Evolutionary conservation across 176 grass and related monocot genomes (phyloP).

Genomic region (Lolium perenne): DNA sequence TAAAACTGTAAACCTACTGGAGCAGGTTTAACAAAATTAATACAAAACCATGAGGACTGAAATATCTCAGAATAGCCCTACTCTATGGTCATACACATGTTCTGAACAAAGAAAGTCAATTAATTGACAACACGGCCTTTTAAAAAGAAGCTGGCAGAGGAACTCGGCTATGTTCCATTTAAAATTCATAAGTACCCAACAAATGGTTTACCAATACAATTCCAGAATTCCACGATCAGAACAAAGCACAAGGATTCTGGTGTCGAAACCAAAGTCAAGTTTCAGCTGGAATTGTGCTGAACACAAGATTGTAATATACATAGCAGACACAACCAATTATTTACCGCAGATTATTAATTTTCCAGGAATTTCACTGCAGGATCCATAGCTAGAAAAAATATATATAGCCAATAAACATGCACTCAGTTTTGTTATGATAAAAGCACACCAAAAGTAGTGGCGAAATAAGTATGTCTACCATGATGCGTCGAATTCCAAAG

Average conservation of each 20-base stretch:
- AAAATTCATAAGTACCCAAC: slow-evolving; percentile 22
- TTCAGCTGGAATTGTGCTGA: slow-evolving; percentile 16
- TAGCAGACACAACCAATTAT: neutral
- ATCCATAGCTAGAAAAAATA: neutral
- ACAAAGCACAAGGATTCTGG: neutral
- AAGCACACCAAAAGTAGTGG: neutral
- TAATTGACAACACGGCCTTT: neutral
- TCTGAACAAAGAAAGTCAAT: neutral
- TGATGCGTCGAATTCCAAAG: no score
- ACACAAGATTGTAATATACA: neutral
- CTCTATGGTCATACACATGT: neutral
- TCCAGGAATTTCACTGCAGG: neutral
- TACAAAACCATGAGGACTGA: neutral
- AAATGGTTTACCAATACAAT: slow-evolving; percentile 28
- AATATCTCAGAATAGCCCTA: neutral
- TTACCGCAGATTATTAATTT: neutral
- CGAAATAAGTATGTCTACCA: neutral
- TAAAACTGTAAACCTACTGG: neutral
- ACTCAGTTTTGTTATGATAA: slow-evolving; percentile 9
- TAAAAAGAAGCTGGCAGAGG: neutral
- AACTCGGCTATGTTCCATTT: neutral
- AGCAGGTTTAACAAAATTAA: neutral
- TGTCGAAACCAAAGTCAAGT: neutral
- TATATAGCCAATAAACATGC: neutral
- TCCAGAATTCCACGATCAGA: neutral